Evolutionary conservation across 177 flowering plant species (phyloP), one percentile per base, ranked within the genome.

Genomic region (Vitis hybrid): DNA sequence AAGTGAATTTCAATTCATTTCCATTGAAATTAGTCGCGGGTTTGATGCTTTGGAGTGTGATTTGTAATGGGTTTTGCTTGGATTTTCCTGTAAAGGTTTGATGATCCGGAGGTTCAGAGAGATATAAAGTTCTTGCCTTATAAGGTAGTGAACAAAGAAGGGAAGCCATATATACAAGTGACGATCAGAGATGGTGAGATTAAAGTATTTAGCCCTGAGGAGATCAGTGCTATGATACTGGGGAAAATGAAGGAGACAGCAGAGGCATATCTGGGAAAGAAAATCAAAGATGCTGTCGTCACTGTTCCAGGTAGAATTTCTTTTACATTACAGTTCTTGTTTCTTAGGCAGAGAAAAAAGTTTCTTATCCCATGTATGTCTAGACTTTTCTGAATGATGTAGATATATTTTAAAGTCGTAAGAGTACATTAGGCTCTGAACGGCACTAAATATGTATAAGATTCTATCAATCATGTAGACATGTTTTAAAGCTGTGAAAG

Each of bases 191-290:
- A 41, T 41, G 48, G 87, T 15, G 86, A 84, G 61, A 67, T 57
- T 2, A 84, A 79, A 73, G 86, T 77, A 69, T 86, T 86, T 71
- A 80, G 87, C 72, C 87, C 89, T 53, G 87, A 84, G 75, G 84
- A 86, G 41, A 83, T 86, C 69, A 84, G 86, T 72, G 84, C 87
- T 49, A 84, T 84, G 87, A 74, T 86, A 18, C 35, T 86, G 72
- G 61, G 24, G 24, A 86, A 86, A 75, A 86, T 86, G 87, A 84
- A 82, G 76, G 86, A 86, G 57, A 86, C 87, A 1, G 86, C 89
- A 9, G 89, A 86, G 61, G 71, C 83, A 0, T 84, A 58, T 65
- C 61, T 86, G 51, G 86, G 87, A 62, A 76, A 81, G 79, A 79
- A 76, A 59, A 81, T 86, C 52, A 84, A 78, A 41, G 71, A 81